A percentile compares a stretch with the other conserved stretches of the same genome.
Conservation (phyloP, 2,329 filamentous ascomycete genomes). For the Epichloe uncinata region DNA sequence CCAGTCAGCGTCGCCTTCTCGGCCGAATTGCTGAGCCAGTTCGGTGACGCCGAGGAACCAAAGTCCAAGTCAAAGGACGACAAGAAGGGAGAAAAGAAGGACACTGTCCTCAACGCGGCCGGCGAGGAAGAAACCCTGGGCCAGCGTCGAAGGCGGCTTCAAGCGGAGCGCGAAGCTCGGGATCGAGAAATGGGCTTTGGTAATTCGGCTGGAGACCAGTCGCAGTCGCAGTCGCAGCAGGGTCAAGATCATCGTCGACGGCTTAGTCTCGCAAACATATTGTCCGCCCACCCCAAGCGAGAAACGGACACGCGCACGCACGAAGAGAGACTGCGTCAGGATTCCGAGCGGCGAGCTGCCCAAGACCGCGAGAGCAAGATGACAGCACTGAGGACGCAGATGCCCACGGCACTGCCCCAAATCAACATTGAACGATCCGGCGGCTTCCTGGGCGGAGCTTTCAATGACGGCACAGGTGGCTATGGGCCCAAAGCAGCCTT, state of each 20-base stretch:
- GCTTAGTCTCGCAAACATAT: conserved; percentile 47
- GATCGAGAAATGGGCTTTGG: conserved; percentile 37
- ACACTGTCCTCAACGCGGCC: conserved; percentile 7
- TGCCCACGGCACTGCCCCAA: conserved; percentile 28
- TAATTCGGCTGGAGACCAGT: conserved; percentile 11
- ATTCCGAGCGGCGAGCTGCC: conserved; percentile 27
- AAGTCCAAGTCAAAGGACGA: conserved; percentile 17
- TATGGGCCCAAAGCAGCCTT: conserved; percentile 12
- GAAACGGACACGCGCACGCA: conserved; percentile 27
- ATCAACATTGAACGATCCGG: conserved; percentile 23
- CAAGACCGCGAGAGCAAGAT: conserved; percentile 34
- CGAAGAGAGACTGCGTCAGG: conserved; percentile 27
- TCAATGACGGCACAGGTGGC: conserved; percentile 39
- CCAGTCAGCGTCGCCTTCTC: conserved; percentile 56
- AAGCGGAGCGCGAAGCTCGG: conserved; percentile 54
- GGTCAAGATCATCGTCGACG: conserved; percentile 12
- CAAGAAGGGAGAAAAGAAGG: conserved; percentile 28
- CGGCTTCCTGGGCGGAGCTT: conserved; percentile 38
- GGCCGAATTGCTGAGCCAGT: conserved; percentile 52
- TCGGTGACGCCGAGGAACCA: conserved; percentile 37
- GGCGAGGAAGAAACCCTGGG: conserved; percentile 64
- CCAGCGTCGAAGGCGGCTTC: conserved; percentile 60
- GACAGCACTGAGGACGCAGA: conserved; percentile 33
- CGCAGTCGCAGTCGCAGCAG: conserved; percentile 10
- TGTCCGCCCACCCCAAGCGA: conserved; percentile 29